Conservation (phyloP, 2,329 filamentous ascomycete species). For the Meredithiella fracta region DNA sequence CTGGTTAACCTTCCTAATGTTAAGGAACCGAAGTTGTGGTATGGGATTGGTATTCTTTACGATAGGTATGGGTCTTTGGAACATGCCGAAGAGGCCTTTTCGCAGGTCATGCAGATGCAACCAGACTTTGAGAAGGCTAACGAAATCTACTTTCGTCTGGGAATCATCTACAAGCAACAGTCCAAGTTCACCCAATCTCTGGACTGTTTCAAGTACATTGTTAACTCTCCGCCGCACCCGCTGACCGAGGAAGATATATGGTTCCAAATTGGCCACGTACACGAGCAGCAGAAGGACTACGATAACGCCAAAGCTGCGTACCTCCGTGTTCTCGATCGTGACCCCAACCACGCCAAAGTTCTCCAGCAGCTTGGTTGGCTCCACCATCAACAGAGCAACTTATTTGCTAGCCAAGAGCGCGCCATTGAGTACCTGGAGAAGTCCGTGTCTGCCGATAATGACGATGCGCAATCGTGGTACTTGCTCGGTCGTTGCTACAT, state of each 20-base stretch:
- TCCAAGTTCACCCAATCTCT: constrained; percentile 84
- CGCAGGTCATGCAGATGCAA: constrained; percentile 97
- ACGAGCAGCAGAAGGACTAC: constrained; percentile 99
- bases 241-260: constrained; percentile 96
- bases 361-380: constrained; percentile 95
- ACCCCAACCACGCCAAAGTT: constrained; percentile 94
- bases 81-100: constrained; percentile 95
- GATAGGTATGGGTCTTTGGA: constrained; percentile 92
- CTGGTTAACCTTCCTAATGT: constrained; percentile 72
- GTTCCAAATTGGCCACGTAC: constrained; percentile 98
- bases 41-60: constrained; percentile 94
- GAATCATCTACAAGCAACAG: constrained; percentile 99
- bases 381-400: constrained; percentile 87
- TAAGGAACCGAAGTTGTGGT: constrained; percentile 93
- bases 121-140: constrained; percentile 97
- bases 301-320: constrained; percentile 88
- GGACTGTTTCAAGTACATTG: constrained; percentile 97
- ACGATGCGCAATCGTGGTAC: constrained; percentile 96
- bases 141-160: constrained; percentile 94
- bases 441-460: constrained; percentile 84
- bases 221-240: constrained; percentile 77
- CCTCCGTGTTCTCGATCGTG: constrained; percentile 78
- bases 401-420: constrained; percentile 81
- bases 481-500: constrained; percentile 95
- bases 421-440: constrained; percentile 96